These are phyloP conservation scores for Mucor saturninus DNA, from an alignment of 371 early-diverging fungal genomes.

Conservation along the genomic window DNA sequence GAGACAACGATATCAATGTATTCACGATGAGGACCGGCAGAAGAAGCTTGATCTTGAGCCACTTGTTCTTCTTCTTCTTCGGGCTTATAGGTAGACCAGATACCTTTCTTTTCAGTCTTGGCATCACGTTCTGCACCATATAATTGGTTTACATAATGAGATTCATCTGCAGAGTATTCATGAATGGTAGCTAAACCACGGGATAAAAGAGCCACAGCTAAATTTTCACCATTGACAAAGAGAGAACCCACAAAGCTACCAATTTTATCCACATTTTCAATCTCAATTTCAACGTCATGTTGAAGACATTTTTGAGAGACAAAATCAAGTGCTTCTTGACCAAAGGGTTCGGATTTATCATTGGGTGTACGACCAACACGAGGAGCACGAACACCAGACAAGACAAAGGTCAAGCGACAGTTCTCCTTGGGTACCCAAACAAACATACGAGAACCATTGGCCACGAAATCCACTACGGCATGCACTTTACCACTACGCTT, in stretches of 20 bases:
- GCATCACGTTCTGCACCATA: conserved; percentile 84
- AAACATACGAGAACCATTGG: conserved; percentile 84
- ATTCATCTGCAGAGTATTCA: conserved; percentile 85
- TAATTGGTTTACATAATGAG: conserved; percentile 68
- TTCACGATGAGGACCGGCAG: conserved; percentile 63
- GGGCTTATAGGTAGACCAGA: conserved; percentile 52
- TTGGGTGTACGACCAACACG: conserved; percentile 66
- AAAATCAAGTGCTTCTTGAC: conserved; percentile 81
- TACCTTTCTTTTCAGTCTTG: conserved; percentile 65
- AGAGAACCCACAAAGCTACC: conserved; percentile 90
- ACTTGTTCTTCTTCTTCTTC: conserved; percentile 40
- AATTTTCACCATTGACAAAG: conserved; percentile 71
- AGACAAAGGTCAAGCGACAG: conserved; percentile 81
- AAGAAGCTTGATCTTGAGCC: conserved; percentile 12
- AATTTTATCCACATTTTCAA: conserved; percentile 87
- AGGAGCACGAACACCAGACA: conserved; percentile 80
- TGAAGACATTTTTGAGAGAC: conserved; percentile 74
- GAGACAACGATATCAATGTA: conserved; percentile 84
- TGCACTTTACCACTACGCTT: conserved; percentile 75
- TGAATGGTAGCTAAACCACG: conserved; percentile 85
- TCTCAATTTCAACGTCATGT: conserved; percentile 89
- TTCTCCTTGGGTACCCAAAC: conserved; percentile 87
- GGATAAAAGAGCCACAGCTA: conserved; percentile 72
- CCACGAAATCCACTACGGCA: conserved; percentile 88
- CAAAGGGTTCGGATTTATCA: conserved; percentile 88